These are phyloP conservation scores for Ogataea nakhonphanomensis DNA, from an alignment of 805 yeast genomes.

Conservation along the genomic window DNA sequence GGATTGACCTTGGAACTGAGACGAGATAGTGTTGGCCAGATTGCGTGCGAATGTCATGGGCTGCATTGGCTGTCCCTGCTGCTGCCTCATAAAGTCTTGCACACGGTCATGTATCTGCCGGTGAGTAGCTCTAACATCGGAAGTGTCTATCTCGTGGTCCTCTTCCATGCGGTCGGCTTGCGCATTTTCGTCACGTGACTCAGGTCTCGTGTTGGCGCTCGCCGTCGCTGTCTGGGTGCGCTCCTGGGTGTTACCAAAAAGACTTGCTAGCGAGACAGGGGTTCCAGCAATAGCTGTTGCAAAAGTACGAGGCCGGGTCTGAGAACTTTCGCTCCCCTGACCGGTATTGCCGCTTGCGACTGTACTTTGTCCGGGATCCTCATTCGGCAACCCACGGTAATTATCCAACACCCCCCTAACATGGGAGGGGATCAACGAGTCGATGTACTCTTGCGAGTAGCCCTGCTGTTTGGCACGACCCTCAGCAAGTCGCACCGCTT, in stretches of 20 bases:
- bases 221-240: slow-evolving; percentile 6
- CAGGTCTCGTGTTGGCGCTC: slow-evolving; percentile 9
- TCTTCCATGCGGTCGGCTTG: slow-evolving; percentile 13
- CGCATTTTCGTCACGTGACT: slow-evolving; percentile 3
- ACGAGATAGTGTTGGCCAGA: slow-evolving; percentile 14
- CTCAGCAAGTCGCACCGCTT: slow-evolving; percentile 28
- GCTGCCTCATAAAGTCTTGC: slow-evolving; percentile 14
- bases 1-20: slow-evolving; percentile 8
- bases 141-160: slow-evolving; percentile 17
- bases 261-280: slow-evolving; percentile 15
- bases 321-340: slow-evolving; percentile 6
- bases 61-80: slow-evolving; percentile 7
- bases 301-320: slow-evolving; percentile 16
- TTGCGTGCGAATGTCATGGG: slow-evolving; percentile 15
- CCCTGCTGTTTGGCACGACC: slow-evolving; percentile 33
- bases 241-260: slow-evolving; percentile 9
- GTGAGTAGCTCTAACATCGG: slow-evolving; percentile 12
- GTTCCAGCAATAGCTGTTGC: slow-evolving; percentile 17
- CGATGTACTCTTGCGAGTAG: slow-evolving; percentile 28
- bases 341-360: slow-evolving; percentile 18
- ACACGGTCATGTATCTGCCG: slow-evolving; percentile 16
- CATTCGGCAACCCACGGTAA: slow-evolving; percentile 13
- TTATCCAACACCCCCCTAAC: slow-evolving; percentile 23
- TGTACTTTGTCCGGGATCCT: slow-evolving; percentile 10
- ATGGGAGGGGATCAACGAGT: slow-evolving; percentile 24